These are phyloP conservation scores for Zygosaccharomyces kombuchaensis DNA, from an alignment of 805 yeast genomes.

Conservation along the genomic window DNA sequence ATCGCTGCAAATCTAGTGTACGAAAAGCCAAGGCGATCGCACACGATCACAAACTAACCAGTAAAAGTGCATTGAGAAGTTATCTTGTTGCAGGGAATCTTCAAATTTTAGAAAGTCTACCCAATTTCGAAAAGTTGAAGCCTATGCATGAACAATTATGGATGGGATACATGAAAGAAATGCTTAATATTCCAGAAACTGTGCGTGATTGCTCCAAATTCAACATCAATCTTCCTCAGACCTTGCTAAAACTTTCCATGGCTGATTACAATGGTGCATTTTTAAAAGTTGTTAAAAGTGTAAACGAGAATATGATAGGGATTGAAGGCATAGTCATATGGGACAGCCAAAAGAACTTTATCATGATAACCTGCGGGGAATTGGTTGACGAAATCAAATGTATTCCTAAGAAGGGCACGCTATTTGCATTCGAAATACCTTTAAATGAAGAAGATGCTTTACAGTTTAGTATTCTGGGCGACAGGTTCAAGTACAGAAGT, in stretches of 20 bases:
- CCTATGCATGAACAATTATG: slow-evolving; percentile 59
- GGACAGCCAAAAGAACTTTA: slow-evolving; percentile 74
- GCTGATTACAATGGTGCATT: slow-evolving; percentile 82
- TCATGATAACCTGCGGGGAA: slow-evolving; percentile 42
- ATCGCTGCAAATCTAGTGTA: slow-evolving; percentile 20
- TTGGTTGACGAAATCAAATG: slow-evolving; percentile 61
- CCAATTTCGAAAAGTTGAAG: slow-evolving; percentile 47
- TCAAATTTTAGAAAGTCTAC: slow-evolving; percentile 25
- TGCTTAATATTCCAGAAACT: slow-evolving; percentile 40
- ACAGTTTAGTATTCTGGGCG: slow-evolving; percentile 69
- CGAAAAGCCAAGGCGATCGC: slow-evolving; percentile 29
- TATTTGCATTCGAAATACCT: slow-evolving; percentile 52
- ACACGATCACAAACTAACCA: slow-evolving; percentile 15
- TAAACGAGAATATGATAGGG: slow-evolving; percentile 56
- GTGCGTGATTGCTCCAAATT: slow-evolving; percentile 16
- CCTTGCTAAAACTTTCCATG: slow-evolving; percentile 57
- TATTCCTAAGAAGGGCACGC: slow-evolving; percentile 62
- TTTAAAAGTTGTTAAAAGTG: slow-evolving; percentile 53
- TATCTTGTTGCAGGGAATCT: slow-evolving; percentile 22
- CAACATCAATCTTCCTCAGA: slow-evolving; percentile 24
- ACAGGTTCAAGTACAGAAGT: slow-evolving; percentile 68
- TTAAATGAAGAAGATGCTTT: slow-evolving; percentile 39
- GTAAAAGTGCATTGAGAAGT: slow-evolving; percentile 20
- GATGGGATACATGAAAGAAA: slow-evolving; percentile 61
- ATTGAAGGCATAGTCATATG: slow-evolving; percentile 71